Evolutionary conservation across 192 early-diverging fungal species (phyloP), one percentile per base, ranked within the genome.

Genomic region (Helicostylum pulchrum): DNA sequence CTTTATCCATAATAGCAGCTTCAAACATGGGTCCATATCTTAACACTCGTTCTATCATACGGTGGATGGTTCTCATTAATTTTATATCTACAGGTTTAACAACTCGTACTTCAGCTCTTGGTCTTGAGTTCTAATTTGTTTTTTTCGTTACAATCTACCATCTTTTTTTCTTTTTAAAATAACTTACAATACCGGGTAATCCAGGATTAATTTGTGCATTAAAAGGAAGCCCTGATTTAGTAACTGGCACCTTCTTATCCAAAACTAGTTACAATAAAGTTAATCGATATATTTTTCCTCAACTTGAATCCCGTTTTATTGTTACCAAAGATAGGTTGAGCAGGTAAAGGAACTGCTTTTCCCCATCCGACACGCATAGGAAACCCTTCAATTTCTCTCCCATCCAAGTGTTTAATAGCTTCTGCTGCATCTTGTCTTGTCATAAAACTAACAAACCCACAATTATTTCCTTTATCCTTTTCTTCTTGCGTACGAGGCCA

Each of bases 401-500:
- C 90, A 50, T 94, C 87, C 84, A 95, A 82, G n/a, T 77, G 78
- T 34, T 78, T 68, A 6, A 94, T 57, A 3, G 95, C 93, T 20
- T 75, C 62, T 11, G 77, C 85, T 0, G 95, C 95, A 68, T 81
- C 79, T 10, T 54, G 65, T 17, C 95, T 80, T 15, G 83, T 77
- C 92, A 94, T 94, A 71, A 92, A 97, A 61, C 91, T 89, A 12
- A 97, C 90, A 79, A 97, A 97, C 17, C 90, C 93, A 58, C 82
- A 89, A 64, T 93, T 94, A 9, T 85, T 75, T 48, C 85, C 82
- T 10, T 94, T 83, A 19, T 88, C 88, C 39, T 83, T 83, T 72
- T 93, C 91, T 50, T 93, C 92, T n/a, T 72, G 78, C 0, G 89
- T 89, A 12, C 95, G 88, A 2, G 94, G 93, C 93, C 94, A 94